Evolutionary conservation across 768 basidiomycete species (phyloP).

Genomic region (Mrakia gelida): DNA sequence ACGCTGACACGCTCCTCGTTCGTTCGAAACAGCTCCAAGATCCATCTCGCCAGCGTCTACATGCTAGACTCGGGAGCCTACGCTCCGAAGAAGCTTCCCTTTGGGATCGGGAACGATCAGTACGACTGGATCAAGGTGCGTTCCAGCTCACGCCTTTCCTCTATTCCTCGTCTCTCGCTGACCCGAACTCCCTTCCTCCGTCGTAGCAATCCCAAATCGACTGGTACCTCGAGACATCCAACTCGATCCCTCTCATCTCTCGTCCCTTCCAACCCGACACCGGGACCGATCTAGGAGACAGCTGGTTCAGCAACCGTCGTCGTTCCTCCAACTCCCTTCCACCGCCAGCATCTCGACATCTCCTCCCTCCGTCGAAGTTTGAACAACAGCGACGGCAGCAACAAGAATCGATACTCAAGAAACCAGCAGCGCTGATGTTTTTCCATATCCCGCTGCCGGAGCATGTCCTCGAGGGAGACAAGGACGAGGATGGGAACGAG

Average conservation of each 20-base stretch:
- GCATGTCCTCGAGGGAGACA: neutral
- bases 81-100: conserved; percentile 45
- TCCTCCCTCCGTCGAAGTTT: conserved; percentile 25
- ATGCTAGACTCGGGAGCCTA: conserved; percentile 86
- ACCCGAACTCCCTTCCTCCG: neutral
- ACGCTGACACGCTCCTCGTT: neutral
- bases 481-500: conserved; percentile 40
- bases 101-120: conserved; percentile 45
- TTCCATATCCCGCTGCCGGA: conserved; percentile 93
- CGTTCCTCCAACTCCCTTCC: neutral
- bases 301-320: conserved; percentile 49
- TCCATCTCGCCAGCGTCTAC: conserved; percentile 82
- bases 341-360: conserved; percentile 22
- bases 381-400: conserved; percentile 15
- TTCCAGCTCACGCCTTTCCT: conserved; percentile 1
- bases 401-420: conserved; percentile 56
- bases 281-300: conserved; percentile 60
- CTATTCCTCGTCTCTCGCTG: neutral
- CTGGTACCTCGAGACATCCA: conserved; percentile 83
- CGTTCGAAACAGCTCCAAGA: conserved; percentile 59
- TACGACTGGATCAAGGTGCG: conserved; percentile 80
- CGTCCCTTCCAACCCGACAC: conserved; percentile 80
- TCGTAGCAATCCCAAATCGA: conserved; percentile 68
- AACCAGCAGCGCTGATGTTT: conserved; percentile 94
- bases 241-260: conserved; percentile 64